Evolutionary conservation across 169 alveolate genomes (phyloP), one percentile per base, ranked within the genome.

Genomic region (Plasmodium yoelii): DNA sequence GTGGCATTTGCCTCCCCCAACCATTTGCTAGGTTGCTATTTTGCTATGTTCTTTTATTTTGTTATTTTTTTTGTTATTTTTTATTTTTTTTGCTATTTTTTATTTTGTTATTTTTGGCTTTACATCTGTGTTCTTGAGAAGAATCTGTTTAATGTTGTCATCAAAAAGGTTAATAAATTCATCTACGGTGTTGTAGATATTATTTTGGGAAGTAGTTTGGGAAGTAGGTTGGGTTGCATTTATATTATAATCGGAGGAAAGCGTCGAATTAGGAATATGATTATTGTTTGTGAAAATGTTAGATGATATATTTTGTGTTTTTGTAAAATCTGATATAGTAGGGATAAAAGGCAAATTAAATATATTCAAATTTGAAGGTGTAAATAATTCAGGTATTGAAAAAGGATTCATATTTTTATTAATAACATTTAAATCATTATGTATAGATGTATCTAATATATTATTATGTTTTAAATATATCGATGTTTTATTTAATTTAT

Each of bases 91-190:
- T n/a, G n/a, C n/a, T n/a, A n/a, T n/a, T n/a, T n/a, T n/a, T 34
- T 39, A 46, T 49, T 68, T 44, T 13, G 26, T 24, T 61, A 26
- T 19, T 56, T 53, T 19, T 1, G 1, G 28, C 7, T 15, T 82
- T 82, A 82, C 90, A 28, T 82, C 90, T 39, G 15, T 82, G 59
- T 82, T 82, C 68, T 82, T 82, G 24, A 65, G 70, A 13, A 82
- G 51, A 39, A 82, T 69, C 15, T 82, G 67, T 34, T 72, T 72
- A 57, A 82, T 47, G 8, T 69, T 84, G 47, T 61, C 90, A 70
- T 82, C 90, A 82, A 82, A 82, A 28, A 67, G 67, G 51, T 69
- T 82, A 15, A 82, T 44, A 70, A 82, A 82, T 55, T 82, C 86
- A 42, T 82, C 73, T 5, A 82, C 22, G 7, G 84, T 67, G 19